These are phyloP conservation scores for Penicillium sp. DNA, from an alignment of 2,329 filamentous ascomycete species.

Conservation along the genomic window DNA sequence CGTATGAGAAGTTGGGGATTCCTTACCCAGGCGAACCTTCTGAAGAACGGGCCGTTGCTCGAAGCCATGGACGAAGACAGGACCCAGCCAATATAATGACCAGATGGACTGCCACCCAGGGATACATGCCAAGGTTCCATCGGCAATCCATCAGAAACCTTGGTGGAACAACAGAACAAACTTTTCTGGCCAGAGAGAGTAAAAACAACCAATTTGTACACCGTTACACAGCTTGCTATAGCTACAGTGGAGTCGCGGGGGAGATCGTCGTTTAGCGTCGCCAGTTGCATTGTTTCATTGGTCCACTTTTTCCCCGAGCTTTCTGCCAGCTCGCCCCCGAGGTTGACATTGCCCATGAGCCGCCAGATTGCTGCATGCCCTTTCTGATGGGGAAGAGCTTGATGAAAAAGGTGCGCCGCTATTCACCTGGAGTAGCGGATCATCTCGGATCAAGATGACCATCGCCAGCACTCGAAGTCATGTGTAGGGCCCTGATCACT, in stretches of 20 bases:
- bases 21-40: slow-evolving; percentile 14
- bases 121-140: slow-evolving; percentile 15
- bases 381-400: too few relatives aligned
- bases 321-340: not conserved
- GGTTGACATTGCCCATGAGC: not conserved
- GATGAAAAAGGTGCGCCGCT: not conserved
- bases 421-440: not conserved
- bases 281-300: not conserved
- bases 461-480: not conserved
- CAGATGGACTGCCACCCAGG: slow-evolving; percentile 11
- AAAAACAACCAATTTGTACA: slow-evolving; percentile 9
- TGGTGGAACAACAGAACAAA: slow-evolving; percentile 6
- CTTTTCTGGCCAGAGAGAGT: not conserved
- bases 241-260: slow-evolving; percentile 7
- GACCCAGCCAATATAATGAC: slow-evolving; percentile 5
- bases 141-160: not conserved
- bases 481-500: not conserved
- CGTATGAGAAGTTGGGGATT: slow-evolving; percentile 23
- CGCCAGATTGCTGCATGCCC: too few relatives aligned
- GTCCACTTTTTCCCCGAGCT: not conserved
- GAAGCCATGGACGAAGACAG: slow-evolving; percentile 4
- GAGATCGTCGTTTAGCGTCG: slow-evolving; percentile 2
- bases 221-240: not conserved
- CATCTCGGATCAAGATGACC: not conserved
- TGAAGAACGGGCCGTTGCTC: slow-evolving; percentile 9